These are phyloP conservation scores for Juglanconis sp. DNA, from an alignment of 2,329 filamentous ascomycete species.

Conservation along the genomic window DNA sequence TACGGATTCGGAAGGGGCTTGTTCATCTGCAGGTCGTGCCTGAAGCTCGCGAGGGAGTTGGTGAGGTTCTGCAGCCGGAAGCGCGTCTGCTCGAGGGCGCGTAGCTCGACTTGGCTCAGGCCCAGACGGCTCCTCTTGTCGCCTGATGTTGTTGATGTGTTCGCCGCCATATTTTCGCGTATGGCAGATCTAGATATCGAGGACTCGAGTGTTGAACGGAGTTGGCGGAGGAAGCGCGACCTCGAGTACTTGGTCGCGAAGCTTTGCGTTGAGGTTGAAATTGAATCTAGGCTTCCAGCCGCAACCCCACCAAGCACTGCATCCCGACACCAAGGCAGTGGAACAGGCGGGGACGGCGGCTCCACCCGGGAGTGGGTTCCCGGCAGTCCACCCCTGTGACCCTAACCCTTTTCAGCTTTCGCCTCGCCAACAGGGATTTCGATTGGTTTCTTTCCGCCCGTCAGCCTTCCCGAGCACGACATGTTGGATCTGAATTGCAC, in stretches of 20 bases:
- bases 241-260: too few species aligned
- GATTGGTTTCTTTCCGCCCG: background rate
- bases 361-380: background rate
- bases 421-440: background rate
- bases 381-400: background rate
- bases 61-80: constrained; percentile 66
- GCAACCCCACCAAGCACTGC: background rate
- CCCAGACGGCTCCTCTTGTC: constrained; percentile 36
- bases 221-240: too few species aligned
- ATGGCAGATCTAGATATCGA: too few species aligned
- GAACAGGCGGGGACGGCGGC: background rate
- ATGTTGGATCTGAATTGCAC: constrained; percentile 1
- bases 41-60: constrained; percentile 64
- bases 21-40: constrained; percentile 56
- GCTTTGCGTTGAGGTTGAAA: background rate
- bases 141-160: background rate
- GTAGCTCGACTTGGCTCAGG: constrained; percentile 58
- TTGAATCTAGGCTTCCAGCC: background rate
- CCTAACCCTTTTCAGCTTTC: background rate
- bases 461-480: constrained; percentile 8
- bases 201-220: too few species aligned
- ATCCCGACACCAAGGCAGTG: background rate
- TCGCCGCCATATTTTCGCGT: background rate
- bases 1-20: constrained; percentile 68
- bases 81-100: constrained; percentile 68